phyloP scores from a whole-genome alignment of 345 rosid species.

The Linum tenue region DNA sequence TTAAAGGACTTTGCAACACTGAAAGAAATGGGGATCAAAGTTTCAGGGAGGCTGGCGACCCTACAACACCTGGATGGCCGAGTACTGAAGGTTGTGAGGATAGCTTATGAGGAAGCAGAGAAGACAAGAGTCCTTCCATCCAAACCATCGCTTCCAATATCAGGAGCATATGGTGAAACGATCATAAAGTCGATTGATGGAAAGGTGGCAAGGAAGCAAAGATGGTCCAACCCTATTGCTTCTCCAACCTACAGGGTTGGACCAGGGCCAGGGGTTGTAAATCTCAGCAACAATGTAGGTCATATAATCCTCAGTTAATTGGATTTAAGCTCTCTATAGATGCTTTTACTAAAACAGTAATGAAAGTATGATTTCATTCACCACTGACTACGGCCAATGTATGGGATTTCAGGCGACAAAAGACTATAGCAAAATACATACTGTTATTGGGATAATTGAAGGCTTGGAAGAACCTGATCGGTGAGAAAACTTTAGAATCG shows the following conservation, averaged over 20 bases:
- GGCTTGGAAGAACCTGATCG: slow-evolving; percentile 80
- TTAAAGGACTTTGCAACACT: slow-evolving; percentile 44
- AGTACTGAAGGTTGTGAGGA: slow-evolving; percentile 61
- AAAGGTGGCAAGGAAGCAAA: slow-evolving; percentile 43
- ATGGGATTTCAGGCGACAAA: slow-evolving; percentile 45
- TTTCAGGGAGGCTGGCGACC: slow-evolving; percentile 23
- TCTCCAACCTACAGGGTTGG: slow-evolving; percentile 51
- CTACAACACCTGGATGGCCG: slow-evolving; percentile 50
- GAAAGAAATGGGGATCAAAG: slow-evolving; percentile 41
- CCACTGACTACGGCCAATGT: background rate
- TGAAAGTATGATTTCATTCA: background rate
- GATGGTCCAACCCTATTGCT: too few relatives aligned
- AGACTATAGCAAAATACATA: slow-evolving; percentile 49
- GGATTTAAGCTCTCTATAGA: background rate
- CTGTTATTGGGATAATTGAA: slow-evolving; percentile 65
- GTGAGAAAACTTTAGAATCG: slow-evolving; percentile 21
- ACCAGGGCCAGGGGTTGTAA: slow-evolving; percentile 65
- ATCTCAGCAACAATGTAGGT: slow-evolving; percentile 53
- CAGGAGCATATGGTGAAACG: slow-evolving; percentile 55
- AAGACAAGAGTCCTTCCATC: slow-evolving; percentile 38
- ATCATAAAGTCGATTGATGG: slow-evolving; percentile 50
- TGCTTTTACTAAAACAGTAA: background rate
- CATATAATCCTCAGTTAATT: too few relatives aligned
- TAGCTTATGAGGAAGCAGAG: slow-evolving; percentile 46
- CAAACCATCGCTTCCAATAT: slow-evolving; percentile 72